These are phyloP conservation scores for Lophium mytilinum DNA, from an alignment of 495 filamentous ascomycete genomes.

Conservation along the genomic window DNA sequence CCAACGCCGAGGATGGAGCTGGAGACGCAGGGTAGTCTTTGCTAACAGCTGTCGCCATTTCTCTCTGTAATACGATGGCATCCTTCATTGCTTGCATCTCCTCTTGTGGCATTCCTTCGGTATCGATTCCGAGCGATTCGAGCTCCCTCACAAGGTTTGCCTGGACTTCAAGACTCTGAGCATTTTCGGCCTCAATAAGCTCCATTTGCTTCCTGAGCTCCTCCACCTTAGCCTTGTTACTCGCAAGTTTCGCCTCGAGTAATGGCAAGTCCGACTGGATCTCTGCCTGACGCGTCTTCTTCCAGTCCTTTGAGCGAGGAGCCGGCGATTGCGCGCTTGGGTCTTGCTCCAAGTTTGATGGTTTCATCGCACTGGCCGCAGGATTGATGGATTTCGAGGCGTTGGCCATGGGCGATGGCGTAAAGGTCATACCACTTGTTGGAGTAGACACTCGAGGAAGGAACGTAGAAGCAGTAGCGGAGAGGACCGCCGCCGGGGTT, in stretches of 20 bases:
- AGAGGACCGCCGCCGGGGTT: neutral
- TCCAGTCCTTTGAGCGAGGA: neutral
- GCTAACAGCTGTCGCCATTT: neutral
- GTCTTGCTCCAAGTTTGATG: no score
- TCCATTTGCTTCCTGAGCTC: slow-evolving; percentile 49
- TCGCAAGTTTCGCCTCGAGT: slow-evolving; percentile 16
- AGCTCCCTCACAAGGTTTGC: slow-evolving; percentile 34
- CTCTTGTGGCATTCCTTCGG: slow-evolving; percentile 37
- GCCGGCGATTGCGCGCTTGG: no score
- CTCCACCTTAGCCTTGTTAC: slow-evolving; percentile 38
- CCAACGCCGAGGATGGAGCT: no score
- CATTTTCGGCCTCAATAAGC: slow-evolving; percentile 51
- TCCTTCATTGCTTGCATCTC: slow-evolving; percentile 35
- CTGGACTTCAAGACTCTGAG: slow-evolving; percentile 38
- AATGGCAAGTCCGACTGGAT: slow-evolving; percentile 14
- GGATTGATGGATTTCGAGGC: no score
- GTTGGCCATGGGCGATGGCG: no score
- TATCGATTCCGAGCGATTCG: slow-evolving; percentile 42
- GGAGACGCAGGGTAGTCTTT: no score
- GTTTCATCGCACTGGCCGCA: no score
- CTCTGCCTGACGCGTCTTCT: slow-evolving; percentile 15
- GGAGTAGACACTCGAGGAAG: no score
- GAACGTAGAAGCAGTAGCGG: no score
- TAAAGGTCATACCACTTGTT: no score
- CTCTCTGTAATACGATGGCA: slow-evolving; percentile 18